Conservation (phyloP, 148 eudicot species). For the Diospyros kaki region DNA sequence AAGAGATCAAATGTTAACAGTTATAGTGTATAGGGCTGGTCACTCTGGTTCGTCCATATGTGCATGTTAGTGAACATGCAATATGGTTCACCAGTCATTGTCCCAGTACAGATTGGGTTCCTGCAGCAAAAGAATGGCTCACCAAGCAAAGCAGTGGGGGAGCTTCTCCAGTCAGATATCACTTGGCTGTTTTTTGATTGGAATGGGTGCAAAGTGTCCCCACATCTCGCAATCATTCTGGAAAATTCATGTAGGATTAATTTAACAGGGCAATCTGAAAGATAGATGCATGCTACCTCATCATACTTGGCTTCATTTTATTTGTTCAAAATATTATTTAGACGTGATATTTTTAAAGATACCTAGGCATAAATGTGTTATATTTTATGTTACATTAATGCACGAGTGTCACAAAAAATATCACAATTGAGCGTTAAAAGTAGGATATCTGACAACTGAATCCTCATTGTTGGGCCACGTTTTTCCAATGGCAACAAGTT, state of each 20-base stretch:
- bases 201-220: background rate
- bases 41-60: background rate
- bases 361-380: too few species aligned
- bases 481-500: too few species aligned
- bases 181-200: constrained; percentile 1
- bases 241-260: background rate
- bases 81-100: background rate
- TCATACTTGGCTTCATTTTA: background rate
- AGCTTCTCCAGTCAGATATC: background rate
- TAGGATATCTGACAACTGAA: too few species aligned
- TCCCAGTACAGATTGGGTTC: background rate
- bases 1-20: too few species aligned
- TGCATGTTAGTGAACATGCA: background rate
- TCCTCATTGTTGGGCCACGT: too few species aligned
- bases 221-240: background rate
- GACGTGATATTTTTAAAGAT: too few species aligned
- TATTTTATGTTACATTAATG: too few species aligned
- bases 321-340: background rate
- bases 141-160: background rate
- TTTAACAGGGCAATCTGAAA: background rate
- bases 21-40: background rate
- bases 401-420: too few species aligned
- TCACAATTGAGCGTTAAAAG: too few species aligned
- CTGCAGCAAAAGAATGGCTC: background rate
- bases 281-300: too few species aligned